Base-by-base conservation (phyloP, 352 stramenopile species). In the Phytopythium mirpurense region DNA sequence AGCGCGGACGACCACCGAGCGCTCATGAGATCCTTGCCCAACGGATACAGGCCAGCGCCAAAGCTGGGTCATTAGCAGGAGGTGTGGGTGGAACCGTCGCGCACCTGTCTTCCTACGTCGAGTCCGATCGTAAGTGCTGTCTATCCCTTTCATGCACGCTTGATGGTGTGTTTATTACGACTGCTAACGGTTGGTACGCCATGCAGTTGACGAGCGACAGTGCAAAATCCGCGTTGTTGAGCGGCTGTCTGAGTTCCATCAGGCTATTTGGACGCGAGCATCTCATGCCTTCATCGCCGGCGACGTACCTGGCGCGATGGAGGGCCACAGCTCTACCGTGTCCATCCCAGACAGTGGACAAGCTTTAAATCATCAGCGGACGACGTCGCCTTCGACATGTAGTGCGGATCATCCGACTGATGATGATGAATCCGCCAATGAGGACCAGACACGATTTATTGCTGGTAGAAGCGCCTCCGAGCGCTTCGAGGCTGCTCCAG, bases 191-290 rank as follows among this genome's bases (percentile, higher is more conserved):
- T 26, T 38, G 35, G 23, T 60, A 29, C 46, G 15, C 11, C 57
- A n/a, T 65, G n/a, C 63, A 94, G 84, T 92, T 61, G 78, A 94
- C 43, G 81, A 94, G 38, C 75, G 84, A 3, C 84, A 94, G 59
- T 94, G 81, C 72, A 94, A 94, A 51, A 94, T 94, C 56, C 81
- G 82, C 49, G 82, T 94, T 2, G 84, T 94, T 1, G 84, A 94
- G 54, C 78, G 84, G 0, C 57, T 94, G 19, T 84, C 80, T 6
- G 84, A 94, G 46, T 94, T 94, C 55, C 79, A 90, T 4, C 69
- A 90, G 19, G 82, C 74, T 3, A 91, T 94, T 68, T 68, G 68
- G 51, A 86, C 74, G 8, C 85, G 68, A 45, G 3, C 34, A 6
- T 44, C 47, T 2, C n/a, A 43, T 34, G 1, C 45, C 27, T 26